Conservation (phyloP, 176 grass and related monocot genomes). For the Rhipidocladum racemiflorum region DNA sequence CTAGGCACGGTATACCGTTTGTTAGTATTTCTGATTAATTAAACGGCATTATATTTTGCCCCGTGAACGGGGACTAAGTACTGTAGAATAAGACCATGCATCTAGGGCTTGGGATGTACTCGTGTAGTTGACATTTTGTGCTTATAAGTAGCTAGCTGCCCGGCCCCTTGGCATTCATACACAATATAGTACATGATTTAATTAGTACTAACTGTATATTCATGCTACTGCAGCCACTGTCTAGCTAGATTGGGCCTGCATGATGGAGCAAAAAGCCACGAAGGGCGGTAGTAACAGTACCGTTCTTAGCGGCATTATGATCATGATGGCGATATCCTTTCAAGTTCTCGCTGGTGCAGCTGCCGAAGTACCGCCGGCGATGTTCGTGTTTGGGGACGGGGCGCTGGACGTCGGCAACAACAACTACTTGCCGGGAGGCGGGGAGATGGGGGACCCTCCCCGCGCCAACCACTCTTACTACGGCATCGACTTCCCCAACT, state of each 20-base stretch:
- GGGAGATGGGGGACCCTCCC: background rate
- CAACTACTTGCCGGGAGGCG: slow-evolving; percentile 13
- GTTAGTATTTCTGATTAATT: too few relatives aligned
- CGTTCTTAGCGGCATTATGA: background rate
- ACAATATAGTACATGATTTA: background rate
- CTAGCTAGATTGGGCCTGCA: background rate
- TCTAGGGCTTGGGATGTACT: too few relatives aligned
- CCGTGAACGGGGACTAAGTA: too few relatives aligned
- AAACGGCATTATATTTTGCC: too few relatives aligned
- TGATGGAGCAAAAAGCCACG: background rate
- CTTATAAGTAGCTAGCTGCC: background rate
- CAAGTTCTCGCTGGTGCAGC: background rate
- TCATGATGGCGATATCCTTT: background rate
- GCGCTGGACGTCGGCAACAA: slow-evolving; percentile 35
- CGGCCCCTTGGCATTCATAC: background rate
- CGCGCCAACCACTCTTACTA: slow-evolving; percentile 34
- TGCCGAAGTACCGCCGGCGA: background rate
- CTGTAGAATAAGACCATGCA: too few relatives aligned
- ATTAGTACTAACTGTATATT: too few relatives aligned
- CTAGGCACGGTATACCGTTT: too few relatives aligned
- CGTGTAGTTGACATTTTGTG: background rate
- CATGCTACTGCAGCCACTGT: too few relatives aligned
- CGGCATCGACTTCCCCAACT: slow-evolving; percentile 34
- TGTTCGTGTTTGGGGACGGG: slow-evolving; percentile 41
- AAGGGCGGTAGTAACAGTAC: background rate